Conservation (phyloP, 1,284 basidiomycete species). For the Tilletia setariae region DNA sequence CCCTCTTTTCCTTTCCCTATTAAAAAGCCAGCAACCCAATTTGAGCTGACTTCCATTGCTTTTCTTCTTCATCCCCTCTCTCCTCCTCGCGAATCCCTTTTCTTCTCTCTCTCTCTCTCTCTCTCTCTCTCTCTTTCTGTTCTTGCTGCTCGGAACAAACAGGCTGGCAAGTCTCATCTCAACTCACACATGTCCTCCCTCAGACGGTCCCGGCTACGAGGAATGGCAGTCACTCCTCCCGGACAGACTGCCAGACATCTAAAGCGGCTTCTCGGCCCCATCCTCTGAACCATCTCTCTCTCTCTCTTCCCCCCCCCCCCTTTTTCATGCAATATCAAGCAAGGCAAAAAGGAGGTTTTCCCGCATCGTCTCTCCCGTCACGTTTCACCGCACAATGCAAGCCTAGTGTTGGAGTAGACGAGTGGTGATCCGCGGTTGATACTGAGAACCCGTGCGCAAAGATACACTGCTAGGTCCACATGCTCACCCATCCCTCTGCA, state of each 20-base stretch:
- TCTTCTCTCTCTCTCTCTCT: background rate
- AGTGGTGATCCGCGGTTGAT: background rate
- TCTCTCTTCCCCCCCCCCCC: background rate
- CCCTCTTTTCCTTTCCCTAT: too few relatives aligned
- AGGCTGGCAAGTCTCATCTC: slow-evolving; percentile 15
- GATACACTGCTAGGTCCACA: background rate
- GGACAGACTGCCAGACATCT: slow-evolving; percentile 5
- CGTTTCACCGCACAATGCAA: background rate
- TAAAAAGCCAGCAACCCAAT: too few relatives aligned
- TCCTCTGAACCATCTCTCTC: background rate
- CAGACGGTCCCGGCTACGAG: background rate
- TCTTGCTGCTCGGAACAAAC: background rate
- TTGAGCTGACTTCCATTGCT: too few relatives aligned
- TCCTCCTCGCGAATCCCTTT: background rate
- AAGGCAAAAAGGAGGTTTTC: background rate
- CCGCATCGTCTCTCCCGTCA: background rate
- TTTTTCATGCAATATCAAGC: background rate
- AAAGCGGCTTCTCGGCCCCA: slow-evolving; percentile 4
- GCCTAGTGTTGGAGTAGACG: background rate
- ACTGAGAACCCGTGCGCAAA: background rate
- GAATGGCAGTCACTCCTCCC: background rate
- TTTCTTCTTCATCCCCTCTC: too few relatives aligned
- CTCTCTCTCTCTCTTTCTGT: background rate
- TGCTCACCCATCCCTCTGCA: background rate
- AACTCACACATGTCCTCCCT: slow-evolving; percentile 12